A percentile compares a stretch with the other conserved stretches of the same genome.
Conservation (phyloP, 768 basidiomycete species). For the Suillus clintonianus region DNA sequence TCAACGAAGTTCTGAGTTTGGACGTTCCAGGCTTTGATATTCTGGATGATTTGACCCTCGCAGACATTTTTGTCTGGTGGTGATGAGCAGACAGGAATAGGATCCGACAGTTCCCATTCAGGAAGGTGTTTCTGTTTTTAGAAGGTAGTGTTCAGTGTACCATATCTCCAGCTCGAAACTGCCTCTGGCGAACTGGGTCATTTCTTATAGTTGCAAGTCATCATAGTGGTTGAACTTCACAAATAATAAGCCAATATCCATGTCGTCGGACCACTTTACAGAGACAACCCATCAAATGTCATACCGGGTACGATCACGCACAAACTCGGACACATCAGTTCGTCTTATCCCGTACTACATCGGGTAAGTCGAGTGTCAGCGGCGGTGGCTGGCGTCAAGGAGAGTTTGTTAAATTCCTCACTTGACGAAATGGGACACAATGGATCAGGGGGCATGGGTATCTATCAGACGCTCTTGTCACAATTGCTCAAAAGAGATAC, state of each 20-base stretch:
- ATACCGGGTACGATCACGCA: not conserved
- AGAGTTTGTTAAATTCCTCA: not conserved
- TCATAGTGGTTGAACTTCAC: not conserved
- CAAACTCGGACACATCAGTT: not conserved
- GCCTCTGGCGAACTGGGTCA: not conserved
- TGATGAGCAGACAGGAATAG: conserved; percentile 12
- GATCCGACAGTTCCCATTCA: conserved; percentile 9
- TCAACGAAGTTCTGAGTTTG: conserved; percentile 10
- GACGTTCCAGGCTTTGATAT: conserved; percentile 12
- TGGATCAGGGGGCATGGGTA: not conserved
- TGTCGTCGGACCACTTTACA: not conserved
- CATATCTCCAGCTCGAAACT: not conserved
- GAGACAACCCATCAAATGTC: not conserved
- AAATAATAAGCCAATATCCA: not conserved
- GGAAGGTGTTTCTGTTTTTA: conserved; percentile 14
- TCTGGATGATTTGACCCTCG: conserved; percentile 20
- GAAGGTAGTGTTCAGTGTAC: conserved; percentile 19
- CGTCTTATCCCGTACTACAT: not conserved
- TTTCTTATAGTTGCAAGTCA: not conserved
- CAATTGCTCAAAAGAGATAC: not conserved
- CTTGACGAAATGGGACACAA: not conserved
- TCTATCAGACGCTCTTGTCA: not conserved
- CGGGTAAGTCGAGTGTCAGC: not conserved
- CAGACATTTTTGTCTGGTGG: conserved; percentile 2
- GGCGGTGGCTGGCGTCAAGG: not conserved